Evolutionary conservation across 768 basidiomycete genomes (phyloP), one percentile per base, ranked within the genome.

Genomic region (Porpolomopsis calyptriformis): DNA sequence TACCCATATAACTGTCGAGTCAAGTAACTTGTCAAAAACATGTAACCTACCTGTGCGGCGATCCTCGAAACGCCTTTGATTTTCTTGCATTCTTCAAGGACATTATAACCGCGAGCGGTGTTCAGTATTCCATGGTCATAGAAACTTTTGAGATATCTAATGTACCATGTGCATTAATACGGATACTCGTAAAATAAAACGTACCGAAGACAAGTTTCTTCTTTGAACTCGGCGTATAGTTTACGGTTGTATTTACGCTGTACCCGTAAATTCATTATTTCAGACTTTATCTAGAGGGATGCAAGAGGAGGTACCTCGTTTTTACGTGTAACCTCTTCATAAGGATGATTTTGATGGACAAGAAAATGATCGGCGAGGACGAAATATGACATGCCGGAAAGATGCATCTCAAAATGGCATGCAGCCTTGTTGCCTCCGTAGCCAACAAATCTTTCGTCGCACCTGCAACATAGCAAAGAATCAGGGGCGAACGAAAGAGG

Each of bases 401-500:
- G 67, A 64, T 88, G 89, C 77, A 93, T 86, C 60, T 90, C 90
- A 58, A 84, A 91, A 29, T 91, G 70, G 57, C 90, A 92, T 8
- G 91, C 89, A 1, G 90, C 90, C 61, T 93, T 93, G 69, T 93
- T 93, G 1, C 80, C 87, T 3, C 90, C 90, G 59, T 92, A 92
- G 1, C 90, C 90, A 38, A 90, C 73, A 56, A 93, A 93, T 26
- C 88, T 76, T 59, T 91, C 88, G 55, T 92, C 88, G 55, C 89
- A 92, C 87, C 87, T 89, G 35, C 47, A 22, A 34, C 26, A 42
- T 49, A 14, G 22, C n/a, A 25, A 41, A 8, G 19, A 36, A 35
- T 16, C 8, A 29, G 29, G 37, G 40, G 19, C 20, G 37, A 37
- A 19, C 10, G 38, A 46, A 40, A 48, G 6, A 43, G 26, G 2